Evolutionary conservation across 2,329 filamentous ascomycete species (phyloP), one percentile per base, ranked within the genome.

Genomic region (Epichloe aotearoae): DNA sequence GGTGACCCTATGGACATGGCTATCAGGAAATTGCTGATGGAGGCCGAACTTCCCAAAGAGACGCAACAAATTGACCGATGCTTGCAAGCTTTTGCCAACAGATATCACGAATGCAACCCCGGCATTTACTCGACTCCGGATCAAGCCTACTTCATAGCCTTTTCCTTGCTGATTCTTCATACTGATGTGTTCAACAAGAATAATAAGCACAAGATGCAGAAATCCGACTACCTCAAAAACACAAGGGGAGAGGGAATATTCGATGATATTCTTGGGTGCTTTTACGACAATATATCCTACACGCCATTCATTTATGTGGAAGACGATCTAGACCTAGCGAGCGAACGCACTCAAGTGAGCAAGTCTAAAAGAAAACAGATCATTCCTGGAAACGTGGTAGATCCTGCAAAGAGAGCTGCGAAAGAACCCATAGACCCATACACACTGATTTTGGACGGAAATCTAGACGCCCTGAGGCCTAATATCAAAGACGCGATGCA

Each of bases 101-200:
- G 93, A 52, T 98, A 98, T 65, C 88, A 97, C 63, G 93, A 98
- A 67, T 98, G 93, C 69, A 98, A 98, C 60, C 93, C 93, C 2
- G 91, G 93, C 39, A 94, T 98, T 53, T 98, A 95, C 67, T 79
- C 85, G 23, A 84, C 83, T 36, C 82, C 89, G 59, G 93, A 97
- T 61, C 88, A 96, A 68, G 90, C 93, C n/a, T 96, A 97, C 65
- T 95, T 97, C 61, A 91, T 97, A 56, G 89, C 91, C 15, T 98
- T 98, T 64, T 97, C 91, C 2, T 82, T 98, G 51, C 79, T 98
- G 53, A 96, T 98, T 58, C 74, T 98, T 36, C 93, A 98, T 61
- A 97, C 93, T 0, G 93, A 98, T 63, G 88, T 95, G n/a, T 97
- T 97, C 79, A 98, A 98, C 74, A 95, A 95, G 69, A 98, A 97